These are phyloP conservation scores for Scutellaria baicalensis DNA, from an alignment of 257 asterid species.

Conservation along the genomic window DNA sequence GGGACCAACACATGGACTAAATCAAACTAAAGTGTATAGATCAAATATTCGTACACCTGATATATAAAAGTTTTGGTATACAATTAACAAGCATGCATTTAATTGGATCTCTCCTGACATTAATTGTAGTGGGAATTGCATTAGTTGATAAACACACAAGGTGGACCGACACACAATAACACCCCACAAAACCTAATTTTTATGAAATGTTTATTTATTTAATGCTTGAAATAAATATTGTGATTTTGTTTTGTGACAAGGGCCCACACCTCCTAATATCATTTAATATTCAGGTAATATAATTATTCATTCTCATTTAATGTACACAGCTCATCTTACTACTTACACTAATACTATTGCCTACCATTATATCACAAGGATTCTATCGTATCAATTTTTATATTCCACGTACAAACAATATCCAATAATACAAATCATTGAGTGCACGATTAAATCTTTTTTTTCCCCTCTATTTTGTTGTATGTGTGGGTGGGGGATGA, in stretches of 20 bases:
- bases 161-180: conserved; percentile 2
- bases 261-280: conserved; percentile 11
- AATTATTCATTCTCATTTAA: conserved; percentile 12
- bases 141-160: background rate
- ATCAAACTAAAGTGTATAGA: no score
- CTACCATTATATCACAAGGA: background rate
- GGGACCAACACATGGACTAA: no score
- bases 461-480: background rate
- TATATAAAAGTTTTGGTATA: no score
- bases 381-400: background rate
- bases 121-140: no score
- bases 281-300: conserved; percentile 5
- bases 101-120: no score
- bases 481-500: background rate
- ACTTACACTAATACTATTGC: background rate
- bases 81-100: no score
- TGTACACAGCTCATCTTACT: conserved; percentile 17
- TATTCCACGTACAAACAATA: background rate
- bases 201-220: background rate
- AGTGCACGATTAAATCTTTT: background rate
- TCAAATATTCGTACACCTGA: no score
- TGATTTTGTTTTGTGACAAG: conserved; percentile 11
- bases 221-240: background rate
- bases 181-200: conserved; percentile 2
- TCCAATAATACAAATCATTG: background rate